A percentile compares a stretch with the other conserved stretches of the same genome.
Conservation (phyloP, 331 rosid species). For the Malus hybrid region DNA sequence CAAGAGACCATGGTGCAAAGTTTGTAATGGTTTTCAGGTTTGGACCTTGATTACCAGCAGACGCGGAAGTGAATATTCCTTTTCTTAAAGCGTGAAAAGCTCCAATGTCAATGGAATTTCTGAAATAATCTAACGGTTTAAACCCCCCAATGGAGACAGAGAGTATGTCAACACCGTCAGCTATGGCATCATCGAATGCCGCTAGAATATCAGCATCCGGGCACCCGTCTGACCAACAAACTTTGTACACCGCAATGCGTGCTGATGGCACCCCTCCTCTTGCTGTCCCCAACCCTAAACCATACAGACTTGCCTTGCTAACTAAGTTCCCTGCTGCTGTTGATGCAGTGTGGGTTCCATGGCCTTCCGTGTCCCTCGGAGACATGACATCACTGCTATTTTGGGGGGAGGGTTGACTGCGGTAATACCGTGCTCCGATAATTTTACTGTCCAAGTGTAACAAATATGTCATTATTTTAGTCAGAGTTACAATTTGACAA, state of each 20-base stretch:
- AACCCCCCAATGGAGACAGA: constrained; percentile 25
- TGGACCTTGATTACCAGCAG: no score
- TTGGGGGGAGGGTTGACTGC: background rate
- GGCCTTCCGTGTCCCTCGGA: constrained; percentile 40
- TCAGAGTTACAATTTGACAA: no score
- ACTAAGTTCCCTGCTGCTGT: constrained; percentile 38
- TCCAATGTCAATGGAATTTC: no score
- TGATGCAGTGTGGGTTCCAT: constrained; percentile 53
- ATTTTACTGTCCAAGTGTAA: constrained; percentile 28
- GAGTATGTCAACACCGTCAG: constrained; percentile 53
- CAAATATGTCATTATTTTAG: no score
- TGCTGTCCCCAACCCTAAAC: constrained; percentile 38
- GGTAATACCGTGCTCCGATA: constrained; percentile 44
- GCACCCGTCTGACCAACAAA: constrained; percentile 32
- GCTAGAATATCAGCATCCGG: constrained; percentile 33
- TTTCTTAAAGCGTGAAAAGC: no score
- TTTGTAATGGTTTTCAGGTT: no score
- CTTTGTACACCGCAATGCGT: constrained; percentile 52
- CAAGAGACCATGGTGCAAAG: no score
- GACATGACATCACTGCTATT: constrained; percentile 14
- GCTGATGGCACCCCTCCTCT: constrained; percentile 51
- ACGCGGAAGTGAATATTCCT: no score
- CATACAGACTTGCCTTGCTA: constrained; percentile 26
- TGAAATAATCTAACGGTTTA: constrained; percentile 16
- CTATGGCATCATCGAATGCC: constrained; percentile 53